Evolutionary conservation across 345 rosid genomes (phyloP).

Genomic region (Euphorbia tirucalli): DNA sequence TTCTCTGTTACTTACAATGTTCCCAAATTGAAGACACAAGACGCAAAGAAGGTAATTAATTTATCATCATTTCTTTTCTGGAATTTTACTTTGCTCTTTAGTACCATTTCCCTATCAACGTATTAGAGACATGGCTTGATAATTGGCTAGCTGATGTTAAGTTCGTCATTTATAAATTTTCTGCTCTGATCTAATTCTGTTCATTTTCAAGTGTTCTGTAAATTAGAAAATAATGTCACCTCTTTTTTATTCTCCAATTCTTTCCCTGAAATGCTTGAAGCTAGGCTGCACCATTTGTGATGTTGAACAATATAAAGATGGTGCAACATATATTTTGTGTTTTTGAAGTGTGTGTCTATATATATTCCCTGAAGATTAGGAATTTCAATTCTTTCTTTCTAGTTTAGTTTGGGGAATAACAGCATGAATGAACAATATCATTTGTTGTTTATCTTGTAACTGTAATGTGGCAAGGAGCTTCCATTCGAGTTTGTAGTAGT

Average conservation of each 20-base stretch:
- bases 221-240: neutral
- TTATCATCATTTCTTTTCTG: neutral
- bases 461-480: too few species aligned
- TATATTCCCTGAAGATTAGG: neutral
- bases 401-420: neutral
- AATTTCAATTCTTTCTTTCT: neutral
- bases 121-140: neutral
- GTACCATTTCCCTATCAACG: neutral
- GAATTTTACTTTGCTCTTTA: neutral
- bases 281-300: neutral
- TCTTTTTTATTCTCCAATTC: neutral
- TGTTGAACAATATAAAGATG: neutral
- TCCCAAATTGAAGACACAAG: constrained; percentile 67
- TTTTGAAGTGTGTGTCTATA: neutral
- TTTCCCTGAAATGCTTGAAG: neutral
- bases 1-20: constrained; percentile 74
- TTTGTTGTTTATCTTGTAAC: neutral
- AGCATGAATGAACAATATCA: too few species aligned
- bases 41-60: constrained; percentile 74
- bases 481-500: too few species aligned
- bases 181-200: neutral
- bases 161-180: neutral
- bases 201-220: neutral
- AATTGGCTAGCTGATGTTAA: neutral
- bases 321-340: neutral